Percentiles rank a stretch among this genome's conserved stretches.
Evolutionary conservation across 2,329 filamentous ascomycete species (phyloP).

Genomic region (Colletotrichum scovillei): DNA sequence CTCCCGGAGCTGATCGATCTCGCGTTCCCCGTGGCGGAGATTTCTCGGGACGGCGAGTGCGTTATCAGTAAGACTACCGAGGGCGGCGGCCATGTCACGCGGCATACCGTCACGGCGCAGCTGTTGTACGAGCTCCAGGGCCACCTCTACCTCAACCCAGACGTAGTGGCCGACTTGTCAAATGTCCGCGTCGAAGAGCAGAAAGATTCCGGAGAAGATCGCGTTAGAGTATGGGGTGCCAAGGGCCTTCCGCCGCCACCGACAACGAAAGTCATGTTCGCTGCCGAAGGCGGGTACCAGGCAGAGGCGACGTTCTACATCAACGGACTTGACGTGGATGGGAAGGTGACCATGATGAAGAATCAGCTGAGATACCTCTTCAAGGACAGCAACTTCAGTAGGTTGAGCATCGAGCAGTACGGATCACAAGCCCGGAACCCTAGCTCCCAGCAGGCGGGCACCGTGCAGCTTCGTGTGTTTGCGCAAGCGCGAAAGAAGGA

Average conservation of each 20-base stretch:
- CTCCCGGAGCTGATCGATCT: conserved; percentile 46
- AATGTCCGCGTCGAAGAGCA: conserved; percentile 49
- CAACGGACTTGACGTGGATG: conserved; percentile 30
- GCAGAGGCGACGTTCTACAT: conserved; percentile 44
- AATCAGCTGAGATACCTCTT: conserved; percentile 40
- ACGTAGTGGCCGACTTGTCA: conserved; percentile 55
- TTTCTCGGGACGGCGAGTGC: conserved; percentile 55
- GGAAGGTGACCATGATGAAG: conserved; percentile 40
- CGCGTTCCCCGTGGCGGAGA: conserved; percentile 62
- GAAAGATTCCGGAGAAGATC: conserved; percentile 38
- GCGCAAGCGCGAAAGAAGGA: conserved; percentile 41
- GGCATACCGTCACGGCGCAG: conserved; percentile 54
- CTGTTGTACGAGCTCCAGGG: conserved; percentile 62
- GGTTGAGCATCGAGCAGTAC: conserved; percentile 47
- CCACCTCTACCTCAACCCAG: conserved; percentile 59
- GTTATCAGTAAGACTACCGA: conserved; percentile 52
- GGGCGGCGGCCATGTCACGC: conserved; percentile 46
- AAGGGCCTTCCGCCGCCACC: conserved; percentile 57
- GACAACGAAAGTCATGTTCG: conserved; percentile 64
- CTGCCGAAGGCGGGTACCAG: conserved; percentile 60
- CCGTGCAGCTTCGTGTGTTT: conserved; percentile 39
- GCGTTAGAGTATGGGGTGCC: conserved; percentile 54
- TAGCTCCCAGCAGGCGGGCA: conserved; percentile 40
- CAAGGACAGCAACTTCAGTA: conserved; percentile 45
- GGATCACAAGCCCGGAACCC: conserved; percentile 38